Base-by-base conservation (phyloP, 176 grass and related monocot genomes). In the Hsuehochloa calcarea region DNA sequence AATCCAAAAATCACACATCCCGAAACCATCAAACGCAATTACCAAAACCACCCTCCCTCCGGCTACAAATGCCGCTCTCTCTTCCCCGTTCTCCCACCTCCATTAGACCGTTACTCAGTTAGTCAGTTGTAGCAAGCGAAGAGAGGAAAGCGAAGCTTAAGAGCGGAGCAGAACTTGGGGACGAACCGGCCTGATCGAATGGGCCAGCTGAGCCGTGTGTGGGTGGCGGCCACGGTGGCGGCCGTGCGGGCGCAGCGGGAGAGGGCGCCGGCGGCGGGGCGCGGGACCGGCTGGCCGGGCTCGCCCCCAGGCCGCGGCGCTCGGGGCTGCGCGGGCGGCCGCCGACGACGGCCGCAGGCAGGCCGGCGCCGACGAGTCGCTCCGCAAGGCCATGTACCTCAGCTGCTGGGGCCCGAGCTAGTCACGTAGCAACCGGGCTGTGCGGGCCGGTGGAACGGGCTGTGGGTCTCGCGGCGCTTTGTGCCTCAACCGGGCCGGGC, bases 371-470 rank as follows among this genome's bases (percentile, higher is more conserved):
- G 91, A 93, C 69, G 92, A 93, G 75, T 93, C 92, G 79, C 88
- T 93, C 62, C 88, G 92, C 78, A 86, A 55, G 78, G 88, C 86
- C 86, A 88, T 93, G 88, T 93, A 91, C 77, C 39, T 97, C 72
- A 94, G 86, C 77, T 97, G 92, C 85, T 97, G 92, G 94, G 92
- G 88, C 1, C 92, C 94, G 60, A 97, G 90, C 85, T 97, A 78
- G 34, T 3, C 19, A 49, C 55, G 55, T n/a, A 10, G 22, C 55
- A 59, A 23, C 55, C 55, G 20, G 55, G 22, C 55, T 6, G 55
- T 3, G 2, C 20, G 41, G 1, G 5, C 5, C 4, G 41, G 6
- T 27, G n/a, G 3, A 3, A n/a, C 20, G 55, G 55, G 8, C 22
- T 4, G 55, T 4, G 55, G 55, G 3, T n/a, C 55, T n/a, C 20